Conservation (phyloP, 2,329 filamentous ascomycete species). For the Alternaria arbusti region DNA sequence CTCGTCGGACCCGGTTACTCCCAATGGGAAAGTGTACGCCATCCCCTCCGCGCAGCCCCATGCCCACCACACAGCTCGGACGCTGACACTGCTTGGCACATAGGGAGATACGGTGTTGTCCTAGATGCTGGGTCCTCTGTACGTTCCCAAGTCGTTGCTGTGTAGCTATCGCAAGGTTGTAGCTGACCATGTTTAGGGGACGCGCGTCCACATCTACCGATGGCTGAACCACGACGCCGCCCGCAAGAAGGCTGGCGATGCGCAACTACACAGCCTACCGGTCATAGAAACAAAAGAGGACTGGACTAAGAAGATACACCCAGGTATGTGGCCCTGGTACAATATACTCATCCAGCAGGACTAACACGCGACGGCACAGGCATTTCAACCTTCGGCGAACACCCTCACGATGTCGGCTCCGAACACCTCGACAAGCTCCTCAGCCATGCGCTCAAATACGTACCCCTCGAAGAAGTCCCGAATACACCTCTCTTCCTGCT, state of each 20-base stretch:
- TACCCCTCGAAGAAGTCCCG: slow-evolving; percentile 76
- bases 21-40: slow-evolving; percentile 53
- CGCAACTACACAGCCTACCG: slow-evolving; percentile 73
- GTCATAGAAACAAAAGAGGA: slow-evolving; percentile 81
- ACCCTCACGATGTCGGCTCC: slow-evolving; percentile 75
- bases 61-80: slow-evolving; percentile 2
- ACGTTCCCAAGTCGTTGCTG: slow-evolving; percentile 33
- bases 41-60: slow-evolving; percentile 16
- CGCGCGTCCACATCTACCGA: slow-evolving; percentile 89
- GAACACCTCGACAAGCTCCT: slow-evolving; percentile 83
- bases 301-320: slow-evolving; percentile 93
- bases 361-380: slow-evolving; percentile 49
- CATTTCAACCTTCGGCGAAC: slow-evolving; percentile 86
- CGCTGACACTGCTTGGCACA: slow-evolving; percentile 31
- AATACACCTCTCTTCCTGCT: slow-evolving; percentile 94
- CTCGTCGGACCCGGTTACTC: slow-evolving; percentile 25
- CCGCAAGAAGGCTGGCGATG: slow-evolving; percentile 63
- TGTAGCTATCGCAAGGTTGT: neutral
- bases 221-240: slow-evolving; percentile 82
- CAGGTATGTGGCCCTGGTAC: slow-evolving; percentile 60
- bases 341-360: neutral
- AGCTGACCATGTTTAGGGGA: slow-evolving; percentile 63
- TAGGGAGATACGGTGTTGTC: slow-evolving; percentile 84
- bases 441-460: slow-evolving; percentile 78
- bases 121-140: slow-evolving; percentile 95